These are phyloP conservation scores for Neophaeococcomyces aloes DNA, from an alignment of 2,329 filamentous ascomycete genomes.

Conservation along the genomic window DNA sequence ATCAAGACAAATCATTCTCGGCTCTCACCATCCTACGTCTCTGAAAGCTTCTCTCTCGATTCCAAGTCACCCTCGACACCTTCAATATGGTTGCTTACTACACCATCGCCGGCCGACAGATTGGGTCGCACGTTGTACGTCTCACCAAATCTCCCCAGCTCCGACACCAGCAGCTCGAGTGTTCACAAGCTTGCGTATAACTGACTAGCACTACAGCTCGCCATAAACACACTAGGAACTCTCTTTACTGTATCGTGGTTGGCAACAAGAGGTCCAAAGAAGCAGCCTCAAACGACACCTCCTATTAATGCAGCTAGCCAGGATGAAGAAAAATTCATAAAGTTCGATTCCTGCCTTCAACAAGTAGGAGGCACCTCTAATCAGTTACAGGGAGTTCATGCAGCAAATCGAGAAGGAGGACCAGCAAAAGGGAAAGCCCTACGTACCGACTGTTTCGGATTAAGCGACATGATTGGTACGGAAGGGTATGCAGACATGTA, in stretches of 20 bases:
- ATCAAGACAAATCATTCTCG: no score
- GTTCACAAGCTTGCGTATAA: conserved; percentile 1
- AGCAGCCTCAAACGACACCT: conserved; percentile 39
- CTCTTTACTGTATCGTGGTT: conserved; percentile 39
- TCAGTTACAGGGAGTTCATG: conserved; percentile 37
- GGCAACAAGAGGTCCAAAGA: conserved; percentile 36
- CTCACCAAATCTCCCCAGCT: conserved; percentile 19
- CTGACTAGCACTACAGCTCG: conserved; percentile 38
- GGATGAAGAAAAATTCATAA: conserved; percentile 59
- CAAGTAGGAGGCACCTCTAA: conserved; percentile 5
- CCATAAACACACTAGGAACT: conserved; percentile 47
- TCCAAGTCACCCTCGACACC: conserved; percentile 12
- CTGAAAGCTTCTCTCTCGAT: not conserved
- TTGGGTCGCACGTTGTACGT: conserved; percentile 42
- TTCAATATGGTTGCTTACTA: conserved; percentile 43
- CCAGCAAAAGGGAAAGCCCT: conserved; percentile 30
- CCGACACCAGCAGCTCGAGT: conserved; percentile 1
- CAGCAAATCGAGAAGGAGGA: conserved; percentile 40
- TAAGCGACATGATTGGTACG: not conserved
- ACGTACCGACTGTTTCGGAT: not conserved
- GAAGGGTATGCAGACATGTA: not conserved
- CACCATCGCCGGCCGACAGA: conserved; percentile 41
- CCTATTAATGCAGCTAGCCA: conserved; percentile 55
- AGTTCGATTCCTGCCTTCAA: conserved; percentile 35
- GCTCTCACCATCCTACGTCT: no score